phyloP scores from a whole-genome alignment of 1,139 yeast genomes.

The Geotrichum restrictum region DNA sequence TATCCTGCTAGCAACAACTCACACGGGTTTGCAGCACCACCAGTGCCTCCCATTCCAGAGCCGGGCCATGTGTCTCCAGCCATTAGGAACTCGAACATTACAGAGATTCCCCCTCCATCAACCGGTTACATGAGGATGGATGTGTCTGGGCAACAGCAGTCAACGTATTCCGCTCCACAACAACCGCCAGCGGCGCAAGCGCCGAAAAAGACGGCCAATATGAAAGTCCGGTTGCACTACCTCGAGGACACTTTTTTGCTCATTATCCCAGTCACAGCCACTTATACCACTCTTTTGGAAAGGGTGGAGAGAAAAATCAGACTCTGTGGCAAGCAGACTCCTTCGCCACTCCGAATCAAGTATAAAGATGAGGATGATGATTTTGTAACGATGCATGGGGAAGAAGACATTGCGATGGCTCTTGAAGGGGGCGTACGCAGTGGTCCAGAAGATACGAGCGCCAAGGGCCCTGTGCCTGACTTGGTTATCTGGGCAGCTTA shows the following conservation, averaged over 20 bases:
- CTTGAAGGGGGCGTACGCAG: constrained; percentile 30
- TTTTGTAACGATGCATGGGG: constrained; percentile 77
- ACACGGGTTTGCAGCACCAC: not conserved
- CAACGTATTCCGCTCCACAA: not conserved
- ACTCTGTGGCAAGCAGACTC: constrained; percentile 40
- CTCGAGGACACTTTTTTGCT: constrained; percentile 44
- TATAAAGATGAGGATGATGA: constrained; percentile 96
- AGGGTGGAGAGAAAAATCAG: constrained; percentile 47
- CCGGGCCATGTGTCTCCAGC: not conserved
- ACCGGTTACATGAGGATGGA: constrained; percentile 6
- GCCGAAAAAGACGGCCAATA: constrained; percentile 10
- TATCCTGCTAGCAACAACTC: not conserved
- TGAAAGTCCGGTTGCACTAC: constrained; percentile 52
- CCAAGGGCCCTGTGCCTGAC: constrained; percentile 13
- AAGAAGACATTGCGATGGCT: constrained; percentile 60
- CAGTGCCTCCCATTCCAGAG: constrained; percentile 13
- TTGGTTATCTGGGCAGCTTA: constrained; percentile 20
- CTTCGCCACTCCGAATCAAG: constrained; percentile 53
- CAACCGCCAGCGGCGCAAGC: not conserved
- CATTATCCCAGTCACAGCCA: constrained; percentile 47
- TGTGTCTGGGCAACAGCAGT: not conserved
- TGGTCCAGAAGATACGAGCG: not conserved
- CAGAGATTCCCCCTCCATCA: constrained; percentile 18
- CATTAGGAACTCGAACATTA: constrained; percentile 14
- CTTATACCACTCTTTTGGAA: constrained; percentile 47